These are phyloP conservation scores for Pigoraptor vietnamica DNA, from an alignment of 78 protist genomes.

Conservation along the genomic window DNA sequence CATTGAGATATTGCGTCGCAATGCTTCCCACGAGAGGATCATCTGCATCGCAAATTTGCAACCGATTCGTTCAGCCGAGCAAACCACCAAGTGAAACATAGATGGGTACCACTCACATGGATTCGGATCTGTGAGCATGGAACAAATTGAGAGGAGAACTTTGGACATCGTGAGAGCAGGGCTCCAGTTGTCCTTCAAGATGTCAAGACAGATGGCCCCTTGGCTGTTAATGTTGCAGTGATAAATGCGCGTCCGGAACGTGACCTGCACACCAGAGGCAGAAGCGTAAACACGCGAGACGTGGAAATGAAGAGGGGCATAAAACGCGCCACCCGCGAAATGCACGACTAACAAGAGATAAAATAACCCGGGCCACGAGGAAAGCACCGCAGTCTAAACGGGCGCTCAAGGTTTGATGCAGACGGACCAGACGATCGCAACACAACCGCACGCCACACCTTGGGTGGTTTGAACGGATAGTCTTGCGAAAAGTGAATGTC, in stretches of 20 bases:
- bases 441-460: too few relatives aligned
- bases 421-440: too few relatives aligned
- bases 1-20: slow-evolving; percentile 23
- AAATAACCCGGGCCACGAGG: not conserved
- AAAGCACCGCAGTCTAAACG: too few relatives aligned
- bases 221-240: slow-evolving; percentile 53
- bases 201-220: slow-evolving; percentile 74
- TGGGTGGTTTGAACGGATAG: slow-evolving; percentile 85
- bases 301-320: not conserved
- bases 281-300: not conserved
- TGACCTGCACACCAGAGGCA: slow-evolving; percentile 12
- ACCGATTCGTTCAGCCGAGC: too few relatives aligned
- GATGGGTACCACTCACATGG: slow-evolving; percentile 20
- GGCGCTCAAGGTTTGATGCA: too few relatives aligned
- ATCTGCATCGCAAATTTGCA: not conserved
- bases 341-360: not conserved
- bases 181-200: slow-evolving; percentile 62
- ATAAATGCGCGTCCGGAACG: slow-evolving; percentile 60
- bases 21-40: slow-evolving; percentile 51
- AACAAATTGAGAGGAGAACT: slow-evolving; percentile 61
- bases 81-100: not conserved
- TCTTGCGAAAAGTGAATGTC: slow-evolving; percentile 49
- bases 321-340: too few relatives aligned
- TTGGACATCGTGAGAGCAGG: slow-evolving; percentile 74
- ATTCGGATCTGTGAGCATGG: slow-evolving; percentile 53